Base-by-base conservation (phyloP, 129 eudicot species). In the Artemisia annua region DNA sequence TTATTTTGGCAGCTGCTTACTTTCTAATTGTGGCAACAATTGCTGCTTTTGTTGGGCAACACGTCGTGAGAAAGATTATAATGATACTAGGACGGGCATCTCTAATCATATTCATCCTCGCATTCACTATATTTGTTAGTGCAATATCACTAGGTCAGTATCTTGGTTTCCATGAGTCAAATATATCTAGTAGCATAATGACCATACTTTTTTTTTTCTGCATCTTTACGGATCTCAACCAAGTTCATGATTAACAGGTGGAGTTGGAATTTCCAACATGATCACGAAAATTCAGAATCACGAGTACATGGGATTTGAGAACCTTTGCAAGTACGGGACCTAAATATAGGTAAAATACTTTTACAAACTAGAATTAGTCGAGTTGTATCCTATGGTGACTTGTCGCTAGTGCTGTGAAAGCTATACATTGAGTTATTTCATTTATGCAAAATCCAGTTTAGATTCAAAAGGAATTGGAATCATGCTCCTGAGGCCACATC, bases 31-130 rank as follows among this genome's bases (percentile, higher is more conserved):
- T 87, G 59, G 97, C 97, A 20, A 94, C 91, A 17, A 72, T 90
- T 66, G 98, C 98, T 77, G 98, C 98, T 71, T 86, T 87, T 11
- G 43, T 94, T 35, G 98, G 98, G 70, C 98, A 94, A 75, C 98
- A 90, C 73, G 85, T 90, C 4, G 97, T 90, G 39, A 86, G 98
- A 79, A 90, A 48, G 87, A 15, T 90, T 70, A 94, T 90, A 48
- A 75, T 78, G 52, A 35, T 94, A 49, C 26, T 94, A 57, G 98
- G 98, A 70, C 80, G 98, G 71, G 98, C 97, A 35, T 94, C 98
- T 22, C 71, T 94, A 15, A 94, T 94, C 71, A 90, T 94, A 85
- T 94, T 94, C 81, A 90, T 94, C 50, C 87, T 94, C 46, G 87
- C 98, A 5, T 85, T 77, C 83, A 90, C 93, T 20, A 94, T 94